Base-by-base conservation (phyloP, 257 asterid genomes). In the Fraxinus cuspidata region DNA sequence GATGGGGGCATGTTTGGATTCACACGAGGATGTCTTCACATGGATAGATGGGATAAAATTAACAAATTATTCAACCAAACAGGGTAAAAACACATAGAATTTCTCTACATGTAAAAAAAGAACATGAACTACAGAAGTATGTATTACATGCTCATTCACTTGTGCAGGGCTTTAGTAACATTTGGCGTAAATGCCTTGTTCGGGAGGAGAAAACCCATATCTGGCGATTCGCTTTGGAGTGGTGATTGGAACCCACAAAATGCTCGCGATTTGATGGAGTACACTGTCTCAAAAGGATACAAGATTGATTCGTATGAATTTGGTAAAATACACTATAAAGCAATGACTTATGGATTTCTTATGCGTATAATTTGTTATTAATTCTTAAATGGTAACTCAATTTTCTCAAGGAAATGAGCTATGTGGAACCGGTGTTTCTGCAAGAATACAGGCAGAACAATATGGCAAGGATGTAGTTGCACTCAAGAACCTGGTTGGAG, bases 241-340 rank as follows among this genome's bases (percentile, higher is more conserved):
- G 98, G 97, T 56, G 81, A 85, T 8, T 94, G 97, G 98, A 31
- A 88, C 81, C 27, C 88, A 0, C 74, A 51, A 75, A 94, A 94
- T 67, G 96, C 96, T 6, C 71, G 76, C 18, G 89, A 85, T 40
- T 82, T 94, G 75, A 94, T 94, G 88, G 71, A 70, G n/a, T 89
- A 92, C 88, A 88, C 94, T 1, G 81, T 83, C 63, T 44, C 70
- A 0, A 88, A 87, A 80, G 97, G 96, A 81, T 92, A 88, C 92
- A 89, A 83, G 84, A 92, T 92, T 58, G 91, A 94, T 71, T 94
- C 97, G 21, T 94, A 85, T 77, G 98, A 94, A 85, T 85, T 94
- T 12, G 98, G 97, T 90, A 83, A 64, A 16, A 6, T 10, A 4
- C 27, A 47, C 51, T 1, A 35, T 6, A 40, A 5, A 25, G 10